phyloP scores from a whole-genome alignment of 1,284 basidiomycete species.

The Cerioporus squamosus region DNA sequence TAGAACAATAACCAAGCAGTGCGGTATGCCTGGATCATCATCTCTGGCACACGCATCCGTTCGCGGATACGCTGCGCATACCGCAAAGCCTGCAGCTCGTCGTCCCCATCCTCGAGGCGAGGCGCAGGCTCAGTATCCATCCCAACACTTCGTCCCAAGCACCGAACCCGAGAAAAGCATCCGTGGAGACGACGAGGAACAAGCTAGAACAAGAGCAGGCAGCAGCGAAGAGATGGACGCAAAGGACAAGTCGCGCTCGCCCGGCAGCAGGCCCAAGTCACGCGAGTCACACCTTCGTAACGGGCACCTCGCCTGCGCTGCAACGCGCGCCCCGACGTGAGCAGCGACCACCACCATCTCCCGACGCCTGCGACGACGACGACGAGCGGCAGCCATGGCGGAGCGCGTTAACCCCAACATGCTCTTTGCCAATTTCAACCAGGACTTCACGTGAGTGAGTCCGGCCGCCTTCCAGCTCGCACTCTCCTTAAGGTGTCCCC shows the following conservation, averaged over 20 bases:
- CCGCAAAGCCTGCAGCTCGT: slow-evolving; percentile 3
- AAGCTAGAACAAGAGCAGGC: background rate
- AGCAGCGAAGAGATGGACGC: background rate
- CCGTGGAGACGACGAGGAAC: no score
- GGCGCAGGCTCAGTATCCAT: background rate
- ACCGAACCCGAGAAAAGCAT: no score
- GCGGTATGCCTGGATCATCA: slow-evolving; percentile 9
- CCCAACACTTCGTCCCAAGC: no score
- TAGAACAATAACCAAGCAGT: slow-evolving; percentile 42
- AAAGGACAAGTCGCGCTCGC: background rate
- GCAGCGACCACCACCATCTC: slow-evolving; percentile 14
- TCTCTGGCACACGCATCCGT: slow-evolving; percentile 3
- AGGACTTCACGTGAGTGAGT: slow-evolving; percentile 77
- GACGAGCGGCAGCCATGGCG: slow-evolving; percentile 28
- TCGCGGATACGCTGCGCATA: slow-evolving; percentile 12
- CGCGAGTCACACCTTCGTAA: slow-evolving; percentile 5
- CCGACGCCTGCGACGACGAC: background rate
- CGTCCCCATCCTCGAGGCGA: background rate
- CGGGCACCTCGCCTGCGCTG: background rate
- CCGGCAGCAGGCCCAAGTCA: slow-evolving; percentile 1
- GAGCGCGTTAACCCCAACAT: slow-evolving; percentile 55
- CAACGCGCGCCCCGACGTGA: slow-evolving; percentile 6
- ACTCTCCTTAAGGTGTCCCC: background rate
- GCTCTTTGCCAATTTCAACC: slow-evolving; percentile 88
- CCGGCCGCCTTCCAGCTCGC: background rate